phyloP scores from a whole-genome alignment of 1,284 basidiomycete genomes.

The Ustilago nuda region DNA sequence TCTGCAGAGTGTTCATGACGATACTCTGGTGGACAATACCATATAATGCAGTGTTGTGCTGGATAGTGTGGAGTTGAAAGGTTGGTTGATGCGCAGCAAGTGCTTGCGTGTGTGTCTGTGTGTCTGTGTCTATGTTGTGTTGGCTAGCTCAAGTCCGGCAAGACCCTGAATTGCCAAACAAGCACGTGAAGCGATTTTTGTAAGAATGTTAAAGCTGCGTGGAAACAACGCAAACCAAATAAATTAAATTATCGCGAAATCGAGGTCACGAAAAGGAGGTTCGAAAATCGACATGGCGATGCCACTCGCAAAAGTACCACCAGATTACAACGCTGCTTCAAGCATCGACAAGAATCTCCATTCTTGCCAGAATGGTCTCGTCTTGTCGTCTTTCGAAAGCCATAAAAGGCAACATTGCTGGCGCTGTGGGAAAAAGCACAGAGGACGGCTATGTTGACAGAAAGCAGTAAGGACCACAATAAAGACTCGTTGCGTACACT shows the following conservation, averaged over 20 bases:
- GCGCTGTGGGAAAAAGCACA: background rate
- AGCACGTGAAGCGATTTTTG: background rate
- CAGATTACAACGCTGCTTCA: background rate
- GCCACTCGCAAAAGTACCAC: background rate
- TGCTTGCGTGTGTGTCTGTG: background rate
- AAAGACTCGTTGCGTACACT: background rate
- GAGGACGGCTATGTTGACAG: too few species aligned
- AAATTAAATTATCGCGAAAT: background rate
- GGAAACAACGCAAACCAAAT: constrained; percentile 1
- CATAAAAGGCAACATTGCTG: background rate
- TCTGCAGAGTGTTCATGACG: constrained; percentile 63
- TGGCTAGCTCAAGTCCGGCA: background rate
- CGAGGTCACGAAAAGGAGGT: constrained; percentile 11
- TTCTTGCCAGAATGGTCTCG: too few species aligned
- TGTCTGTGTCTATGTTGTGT: too few species aligned
- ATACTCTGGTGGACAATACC: background rate
- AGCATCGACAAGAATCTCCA: too few species aligned
- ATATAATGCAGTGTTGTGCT: background rate
- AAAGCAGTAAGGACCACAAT: background rate
- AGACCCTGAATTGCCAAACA: constrained; percentile 12
- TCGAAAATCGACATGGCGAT: background rate
- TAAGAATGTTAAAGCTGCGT: background rate
- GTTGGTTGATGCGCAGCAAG: background rate
- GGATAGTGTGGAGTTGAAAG: background rate
- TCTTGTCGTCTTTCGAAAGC: background rate